These are phyloP conservation scores for Verticillium nubilum DNA, from an alignment of 2,329 filamentous ascomycete species.

Conservation along the genomic window DNA sequence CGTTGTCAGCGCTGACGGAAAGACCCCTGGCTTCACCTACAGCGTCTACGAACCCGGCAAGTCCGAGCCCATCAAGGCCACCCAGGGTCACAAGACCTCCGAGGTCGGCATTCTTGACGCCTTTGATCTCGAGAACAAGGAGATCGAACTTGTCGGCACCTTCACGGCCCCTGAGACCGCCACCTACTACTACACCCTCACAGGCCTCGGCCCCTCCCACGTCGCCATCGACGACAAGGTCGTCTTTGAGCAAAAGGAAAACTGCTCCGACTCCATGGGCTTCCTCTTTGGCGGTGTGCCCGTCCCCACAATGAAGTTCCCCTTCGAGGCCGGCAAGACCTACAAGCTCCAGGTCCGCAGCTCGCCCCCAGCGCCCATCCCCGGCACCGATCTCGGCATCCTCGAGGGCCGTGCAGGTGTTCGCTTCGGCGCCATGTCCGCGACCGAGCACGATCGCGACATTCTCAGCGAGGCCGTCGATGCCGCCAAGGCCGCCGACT, in stretches of 20 bases:
- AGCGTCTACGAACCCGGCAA: conserved; percentile 17
- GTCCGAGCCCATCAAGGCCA: conserved; percentile 12
- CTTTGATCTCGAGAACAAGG: conserved; percentile 20
- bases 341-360: conserved; percentile 21
- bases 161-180: conserved; percentile 13
- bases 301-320: conserved; percentile 19
- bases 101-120: conserved; percentile 15
- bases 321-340: conserved; percentile 18
- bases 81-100: conserved; percentile 4
- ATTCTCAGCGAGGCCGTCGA: conserved; percentile 11
- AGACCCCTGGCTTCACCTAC: conserved; percentile 16
- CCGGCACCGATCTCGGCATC: conserved; percentile 21
- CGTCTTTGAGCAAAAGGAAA: conserved; percentile 23
- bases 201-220: conserved; percentile 26
- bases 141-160: conserved; percentile 13
- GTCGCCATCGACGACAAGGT: conserved; percentile 25
- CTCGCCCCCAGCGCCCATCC: conserved; percentile 19
- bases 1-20: conserved; percentile 10
- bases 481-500: conserved; percentile 49
- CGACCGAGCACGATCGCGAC: conserved; percentile 11
- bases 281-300: conserved; percentile 29
- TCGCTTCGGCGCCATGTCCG: conserved; percentile 18
- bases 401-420: conserved; percentile 15
- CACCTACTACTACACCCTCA: conserved; percentile 24
- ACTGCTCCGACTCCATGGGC: conserved; percentile 26